A percentile compares a stretch with the other conserved stretches of the same genome.
These are phyloP conservation scores for Xylogone sp. DNA, from an alignment of 2,329 filamentous ascomycete genomes.

Conservation along the genomic window DNA sequence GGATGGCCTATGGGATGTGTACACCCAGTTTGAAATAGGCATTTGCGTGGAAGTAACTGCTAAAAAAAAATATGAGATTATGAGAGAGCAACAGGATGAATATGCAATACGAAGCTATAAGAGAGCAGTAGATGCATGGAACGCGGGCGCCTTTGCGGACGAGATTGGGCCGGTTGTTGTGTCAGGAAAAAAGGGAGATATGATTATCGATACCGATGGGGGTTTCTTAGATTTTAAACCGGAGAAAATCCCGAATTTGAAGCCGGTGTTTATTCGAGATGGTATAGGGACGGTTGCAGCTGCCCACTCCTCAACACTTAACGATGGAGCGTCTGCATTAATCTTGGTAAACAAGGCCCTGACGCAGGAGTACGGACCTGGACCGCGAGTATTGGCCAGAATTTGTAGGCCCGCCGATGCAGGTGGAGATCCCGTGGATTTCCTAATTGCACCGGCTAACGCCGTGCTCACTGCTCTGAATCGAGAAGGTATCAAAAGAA, in stretches of 20 bases:
- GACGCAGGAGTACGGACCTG: slow-evolving; percentile 73
- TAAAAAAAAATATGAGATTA: slow-evolving; percentile 78
- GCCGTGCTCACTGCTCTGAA: slow-evolving; percentile 87
- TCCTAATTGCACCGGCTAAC: slow-evolving; percentile 87
- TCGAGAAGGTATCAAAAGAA: slow-evolving; percentile 88
- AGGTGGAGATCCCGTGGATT: slow-evolving; percentile 86
- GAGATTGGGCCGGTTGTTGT: slow-evolving; percentile 89
- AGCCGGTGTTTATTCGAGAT: slow-evolving; percentile 85
- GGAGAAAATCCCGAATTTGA: slow-evolving; percentile 81
- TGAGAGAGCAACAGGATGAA: slow-evolving; percentile 81
- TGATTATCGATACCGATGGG: slow-evolving; percentile 79
- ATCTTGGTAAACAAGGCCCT: slow-evolving; percentile 79
- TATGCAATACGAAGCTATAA: slow-evolving; percentile 89
- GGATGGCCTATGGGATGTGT: slow-evolving; percentile 94
- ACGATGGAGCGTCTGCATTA: slow-evolving; percentile 88
- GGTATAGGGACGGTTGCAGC: slow-evolving; percentile 89
- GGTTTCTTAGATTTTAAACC: slow-evolving; percentile 83
- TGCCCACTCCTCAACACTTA: slow-evolving; percentile 89
- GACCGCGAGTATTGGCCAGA: slow-evolving; percentile 78
- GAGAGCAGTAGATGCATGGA: slow-evolving; percentile 87
- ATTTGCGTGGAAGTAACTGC: slow-evolving; percentile 94
- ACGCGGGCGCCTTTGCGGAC: slow-evolving; percentile 74
- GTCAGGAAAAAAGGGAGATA: slow-evolving; percentile 78
- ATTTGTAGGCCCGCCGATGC: slow-evolving; percentile 87
- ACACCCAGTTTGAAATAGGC: slow-evolving; percentile 97